Percentiles rank a stretch among this genome's conserved stretches.
phyloP scores from a whole-genome alignment of 2,329 filamentous ascomycete genomes.

The Blastomyces emzantsi region DNA sequence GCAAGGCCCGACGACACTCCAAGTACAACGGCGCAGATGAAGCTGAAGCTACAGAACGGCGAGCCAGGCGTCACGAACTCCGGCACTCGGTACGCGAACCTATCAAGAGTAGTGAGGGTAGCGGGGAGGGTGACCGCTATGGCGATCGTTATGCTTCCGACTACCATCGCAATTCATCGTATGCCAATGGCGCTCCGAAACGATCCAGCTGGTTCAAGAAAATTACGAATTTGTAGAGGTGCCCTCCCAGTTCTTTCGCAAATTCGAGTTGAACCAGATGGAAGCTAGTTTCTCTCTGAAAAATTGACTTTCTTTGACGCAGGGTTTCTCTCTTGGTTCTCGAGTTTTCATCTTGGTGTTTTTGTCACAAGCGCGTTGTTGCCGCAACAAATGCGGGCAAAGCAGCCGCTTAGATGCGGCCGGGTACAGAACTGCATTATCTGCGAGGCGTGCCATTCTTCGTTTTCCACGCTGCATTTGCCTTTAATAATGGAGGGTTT shows the following conservation, averaged over 20 bases:
- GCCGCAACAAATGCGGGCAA: neutral
- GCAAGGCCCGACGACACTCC: constrained; percentile 32
- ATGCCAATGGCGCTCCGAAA: constrained; percentile 25
- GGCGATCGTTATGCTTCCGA: constrained; percentile 21
- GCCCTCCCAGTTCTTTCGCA: neutral
- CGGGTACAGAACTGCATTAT: neutral
- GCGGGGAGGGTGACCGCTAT: constrained; percentile 33
- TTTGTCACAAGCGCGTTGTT: neutral
- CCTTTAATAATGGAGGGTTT: neutral
- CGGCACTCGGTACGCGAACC: constrained; percentile 25
- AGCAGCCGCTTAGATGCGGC: neutral
- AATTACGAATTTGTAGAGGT: constrained; percentile 28
- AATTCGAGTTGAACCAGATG: neutral
- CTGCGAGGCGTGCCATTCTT: neutral
- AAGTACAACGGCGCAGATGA: constrained; percentile 34
- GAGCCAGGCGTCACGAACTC: constrained; percentile 26
- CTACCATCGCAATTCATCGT: constrained; percentile 15
- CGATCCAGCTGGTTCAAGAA: constrained; percentile 38
- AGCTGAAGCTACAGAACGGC: constrained; percentile 34
- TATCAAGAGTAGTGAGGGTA: constrained; percentile 35
- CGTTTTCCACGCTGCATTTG: neutral
- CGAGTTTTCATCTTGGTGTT: neutral
- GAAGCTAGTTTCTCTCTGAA: neutral
- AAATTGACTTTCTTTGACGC: neutral
- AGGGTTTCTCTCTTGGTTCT: neutral